Evolutionary conservation across 2,329 filamentous ascomycete species (phyloP), one percentile per base, ranked within the genome.

Genomic region (Ophiognomonia clavigignenti-juglandacearum): DNA sequence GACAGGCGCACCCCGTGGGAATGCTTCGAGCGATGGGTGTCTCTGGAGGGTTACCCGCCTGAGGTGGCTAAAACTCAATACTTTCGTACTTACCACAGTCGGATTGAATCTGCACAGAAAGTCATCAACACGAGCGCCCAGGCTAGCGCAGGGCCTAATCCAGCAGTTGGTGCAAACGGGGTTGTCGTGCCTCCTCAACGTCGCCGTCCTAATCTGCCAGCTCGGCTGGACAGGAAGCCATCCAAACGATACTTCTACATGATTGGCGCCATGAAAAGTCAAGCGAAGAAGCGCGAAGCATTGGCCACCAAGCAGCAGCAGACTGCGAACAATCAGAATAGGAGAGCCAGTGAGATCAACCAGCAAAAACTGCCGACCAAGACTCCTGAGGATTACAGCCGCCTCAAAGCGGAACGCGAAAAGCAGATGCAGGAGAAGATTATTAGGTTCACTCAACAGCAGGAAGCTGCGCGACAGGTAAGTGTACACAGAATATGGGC

Each of bases 11-110:
- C 92, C 3, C 90, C 92, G 0, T 98, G 93, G 93, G 93, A 98
- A 68, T 98, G 93, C 62, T 98, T 98, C 58, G 93, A 98, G 66
- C 81, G 93, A 36, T 98, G 92, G 92, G 86, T 96, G 45, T 84
- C 87, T 56, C 72, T 97, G 11, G 93, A 97, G 67, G 90, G 91
- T 1, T 73, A 96, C 31, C 92, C 93, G 4, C 81, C 85, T 10
- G 93, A 98, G 55, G 95, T 97, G 85, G 84, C 86, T 16, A 96
- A 96, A 69, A 96, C 89, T 1, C 86, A 91, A 37, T 98, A 97
- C 63, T 98, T 97, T 74, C 88, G 90, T 59, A 68, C 78, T 1
- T 85, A 83, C 60, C 81, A 79, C 54, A 69, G 67, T 9, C 69
- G 82, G 23, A 82, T 85, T 23, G 78, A 83, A 46, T 66, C 72